Evolutionary conservation across 1,139 yeast genomes (phyloP).

Genomic region (Wickerhamiella pararugosa): DNA sequence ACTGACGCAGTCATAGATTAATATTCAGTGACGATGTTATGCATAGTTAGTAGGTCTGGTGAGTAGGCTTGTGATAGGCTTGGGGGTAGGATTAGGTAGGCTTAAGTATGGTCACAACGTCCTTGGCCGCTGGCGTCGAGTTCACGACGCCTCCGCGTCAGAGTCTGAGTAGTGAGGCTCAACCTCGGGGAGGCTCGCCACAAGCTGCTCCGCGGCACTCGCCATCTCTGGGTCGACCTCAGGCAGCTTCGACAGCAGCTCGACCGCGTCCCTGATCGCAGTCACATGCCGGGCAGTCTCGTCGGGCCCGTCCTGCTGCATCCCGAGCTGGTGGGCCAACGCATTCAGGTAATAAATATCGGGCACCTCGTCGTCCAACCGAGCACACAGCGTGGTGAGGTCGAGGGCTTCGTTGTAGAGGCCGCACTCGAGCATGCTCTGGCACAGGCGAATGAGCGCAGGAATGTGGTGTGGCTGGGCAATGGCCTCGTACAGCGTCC

Average conservation of each 20-base stretch:
- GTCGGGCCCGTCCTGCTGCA: conserved; percentile 8
- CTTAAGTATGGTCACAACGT: too few relatives aligned
- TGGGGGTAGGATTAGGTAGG: too few relatives aligned
- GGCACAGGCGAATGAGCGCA: conserved; percentile 54
- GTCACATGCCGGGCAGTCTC: conserved; percentile 20
- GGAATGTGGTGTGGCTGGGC: conserved; percentile 34
- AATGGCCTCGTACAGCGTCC: conserved; percentile 46
- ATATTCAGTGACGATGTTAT: too few relatives aligned
- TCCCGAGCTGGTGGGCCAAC: conserved; percentile 34
- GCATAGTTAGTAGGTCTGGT: too few relatives aligned
- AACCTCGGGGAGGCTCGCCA: conserved; percentile 27
- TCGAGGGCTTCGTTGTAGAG: conserved; percentile 48
- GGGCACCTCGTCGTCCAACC: conserved; percentile 67
- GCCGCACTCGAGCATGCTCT: conserved; percentile 48
- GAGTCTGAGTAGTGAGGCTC: conserved; percentile 2
- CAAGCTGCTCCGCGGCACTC: conserved; percentile 18
- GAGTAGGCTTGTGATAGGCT: too few relatives aligned
- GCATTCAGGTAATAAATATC: conserved; percentile 77
- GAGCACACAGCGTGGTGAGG: conserved; percentile 47
- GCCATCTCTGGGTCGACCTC: conserved; percentile 22
- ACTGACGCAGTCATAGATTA: too few relatives aligned
- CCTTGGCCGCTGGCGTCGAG: too few relatives aligned
- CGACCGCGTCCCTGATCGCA: conserved; percentile 22
- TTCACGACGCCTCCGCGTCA: too few relatives aligned
- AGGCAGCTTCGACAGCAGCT: conserved; percentile 16